These are phyloP conservation scores for Taphrina deformans DNA, from an alignment of 1,139 yeast genomes.

Conservation along the genomic window DNA sequence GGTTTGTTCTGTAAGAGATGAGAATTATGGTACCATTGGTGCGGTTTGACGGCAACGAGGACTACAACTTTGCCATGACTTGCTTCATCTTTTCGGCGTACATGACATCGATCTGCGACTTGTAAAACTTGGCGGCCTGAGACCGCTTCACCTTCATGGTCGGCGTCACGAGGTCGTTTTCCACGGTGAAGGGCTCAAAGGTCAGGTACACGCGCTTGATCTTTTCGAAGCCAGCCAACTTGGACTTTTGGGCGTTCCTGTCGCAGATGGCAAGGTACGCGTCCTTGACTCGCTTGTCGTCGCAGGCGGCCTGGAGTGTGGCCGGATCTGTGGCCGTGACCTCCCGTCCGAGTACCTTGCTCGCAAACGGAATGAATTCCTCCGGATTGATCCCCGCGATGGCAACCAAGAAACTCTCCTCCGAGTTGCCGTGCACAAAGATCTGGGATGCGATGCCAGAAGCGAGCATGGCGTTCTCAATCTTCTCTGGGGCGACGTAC, in stretches of 20 bases:
- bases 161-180: slow-evolving; percentile 68
- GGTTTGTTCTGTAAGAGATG: too few species aligned
- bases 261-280: slow-evolving; percentile 46
- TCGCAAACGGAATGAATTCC: slow-evolving; percentile 43
- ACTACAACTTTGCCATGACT: slow-evolving; percentile 21
- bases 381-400: slow-evolving; percentile 62
- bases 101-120: slow-evolving; percentile 52
- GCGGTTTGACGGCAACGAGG: too few species aligned
- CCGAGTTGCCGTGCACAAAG: slow-evolving; percentile 69
- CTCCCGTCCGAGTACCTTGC: slow-evolving; percentile 40
- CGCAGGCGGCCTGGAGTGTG: slow-evolving; percentile 43
- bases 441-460: slow-evolving; percentile 58
- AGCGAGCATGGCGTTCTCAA: slow-evolving; percentile 65
- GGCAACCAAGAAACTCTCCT: slow-evolving; percentile 61
- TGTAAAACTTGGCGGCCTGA: slow-evolving; percentile 54
- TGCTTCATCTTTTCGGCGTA: slow-evolving; percentile 51
- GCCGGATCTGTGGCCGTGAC: slow-evolving; percentile 42
- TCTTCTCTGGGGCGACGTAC: slow-evolving; percentile 75
- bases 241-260: slow-evolving; percentile 42
- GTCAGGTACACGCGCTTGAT: slow-evolving; percentile 61
- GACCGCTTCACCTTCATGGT: slow-evolving; percentile 72
- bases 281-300: slow-evolving; percentile 44
- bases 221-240: slow-evolving; percentile 58
- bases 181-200: slow-evolving; percentile 66
- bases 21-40: too few species aligned